Conservation (phyloP, 257 asterid species). For the Fraxinus cuspidata region DNA sequence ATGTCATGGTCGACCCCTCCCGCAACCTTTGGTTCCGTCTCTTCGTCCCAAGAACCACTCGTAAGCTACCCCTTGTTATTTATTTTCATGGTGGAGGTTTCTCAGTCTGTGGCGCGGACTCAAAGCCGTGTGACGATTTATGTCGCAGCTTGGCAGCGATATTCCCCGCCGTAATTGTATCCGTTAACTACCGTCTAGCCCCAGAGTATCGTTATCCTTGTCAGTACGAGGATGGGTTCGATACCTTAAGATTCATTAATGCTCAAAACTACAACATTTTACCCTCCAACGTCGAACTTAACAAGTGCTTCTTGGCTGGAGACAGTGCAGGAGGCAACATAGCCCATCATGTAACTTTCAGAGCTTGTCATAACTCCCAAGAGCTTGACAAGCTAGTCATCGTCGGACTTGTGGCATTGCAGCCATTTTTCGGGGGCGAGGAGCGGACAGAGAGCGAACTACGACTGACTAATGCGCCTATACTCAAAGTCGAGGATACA, state of each 20-base stretch:
- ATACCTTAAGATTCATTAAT: slow-evolving; percentile 30
- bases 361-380: slow-evolving; percentile 19
- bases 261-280: not conserved
- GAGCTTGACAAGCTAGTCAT: slow-evolving; percentile 29
- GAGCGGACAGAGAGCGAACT: slow-evolving; percentile 44
- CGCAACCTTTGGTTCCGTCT: slow-evolving; percentile 48
- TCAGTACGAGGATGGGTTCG: slow-evolving; percentile 33
- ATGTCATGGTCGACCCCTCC: slow-evolving; percentile 38
- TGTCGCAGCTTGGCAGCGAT: slow-evolving; percentile 25
- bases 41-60: slow-evolving; percentile 24
- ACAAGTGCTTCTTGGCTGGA: slow-evolving; percentile 28
- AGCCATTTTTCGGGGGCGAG: slow-evolving; percentile 53
- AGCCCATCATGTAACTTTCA: slow-evolving; percentile 39
- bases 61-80: slow-evolving; percentile 28
- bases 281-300: slow-evolving; percentile 31
- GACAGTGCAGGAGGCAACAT: slow-evolving; percentile 46
- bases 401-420: slow-evolving; percentile 31
- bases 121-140: slow-evolving; percentile 14
- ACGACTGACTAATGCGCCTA: slow-evolving; percentile 18
- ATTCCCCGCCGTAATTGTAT: slow-evolving; percentile 30
- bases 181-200: slow-evolving; percentile 40
- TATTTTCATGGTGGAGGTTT: slow-evolving; percentile 42
- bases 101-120: slow-evolving; percentile 14
- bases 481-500: slow-evolving; percentile 8
- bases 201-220: slow-evolving; percentile 40